Conservation (phyloP, 768 basidiomycete genomes). For the Pleurotus platypus region DNA sequence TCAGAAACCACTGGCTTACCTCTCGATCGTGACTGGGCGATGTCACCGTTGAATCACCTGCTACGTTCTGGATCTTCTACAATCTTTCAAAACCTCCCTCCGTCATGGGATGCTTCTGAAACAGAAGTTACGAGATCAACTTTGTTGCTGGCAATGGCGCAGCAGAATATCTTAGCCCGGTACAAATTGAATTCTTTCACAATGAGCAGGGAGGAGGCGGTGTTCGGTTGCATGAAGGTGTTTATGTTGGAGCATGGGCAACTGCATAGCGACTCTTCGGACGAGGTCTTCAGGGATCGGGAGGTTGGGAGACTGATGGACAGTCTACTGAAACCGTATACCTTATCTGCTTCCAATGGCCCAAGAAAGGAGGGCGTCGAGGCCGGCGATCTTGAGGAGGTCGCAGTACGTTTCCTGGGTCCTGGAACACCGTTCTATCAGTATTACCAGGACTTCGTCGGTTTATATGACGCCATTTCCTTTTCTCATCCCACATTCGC, state of each 20-base stretch:
- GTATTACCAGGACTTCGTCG: constrained; percentile 88
- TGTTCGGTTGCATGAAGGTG: constrained; percentile 86
- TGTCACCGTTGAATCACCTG: constrained; percentile 71
- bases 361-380: not conserved
- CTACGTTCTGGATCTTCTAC: constrained; percentile 69
- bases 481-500: constrained; percentile 79
- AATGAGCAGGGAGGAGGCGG: constrained; percentile 50
- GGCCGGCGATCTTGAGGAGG: constrained; percentile 43
- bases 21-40: constrained; percentile 59
- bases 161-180: constrained; percentile 39
- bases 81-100: constrained; percentile 66
- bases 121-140: constrained; percentile 69
- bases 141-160: constrained; percentile 54
- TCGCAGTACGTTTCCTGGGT: constrained; percentile 59
- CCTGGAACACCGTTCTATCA: constrained; percentile 81
- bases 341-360: constrained; percentile 22
- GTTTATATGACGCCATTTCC: constrained; percentile 88
- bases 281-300: constrained; percentile 80
- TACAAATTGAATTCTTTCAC: constrained; percentile 39
- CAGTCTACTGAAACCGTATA: constrained; percentile 54
- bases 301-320: constrained; percentile 58
- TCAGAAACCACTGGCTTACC: constrained; percentile 38
- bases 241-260: constrained; percentile 95
- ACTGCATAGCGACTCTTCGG: constrained; percentile 39
- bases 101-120: constrained; percentile 77